Percentiles rank a stretch among this genome's conserved stretches.
Evolutionary conservation across 23 red algal genomes (phyloP).

Genomic region (Rhodosorus marinus): DNA sequence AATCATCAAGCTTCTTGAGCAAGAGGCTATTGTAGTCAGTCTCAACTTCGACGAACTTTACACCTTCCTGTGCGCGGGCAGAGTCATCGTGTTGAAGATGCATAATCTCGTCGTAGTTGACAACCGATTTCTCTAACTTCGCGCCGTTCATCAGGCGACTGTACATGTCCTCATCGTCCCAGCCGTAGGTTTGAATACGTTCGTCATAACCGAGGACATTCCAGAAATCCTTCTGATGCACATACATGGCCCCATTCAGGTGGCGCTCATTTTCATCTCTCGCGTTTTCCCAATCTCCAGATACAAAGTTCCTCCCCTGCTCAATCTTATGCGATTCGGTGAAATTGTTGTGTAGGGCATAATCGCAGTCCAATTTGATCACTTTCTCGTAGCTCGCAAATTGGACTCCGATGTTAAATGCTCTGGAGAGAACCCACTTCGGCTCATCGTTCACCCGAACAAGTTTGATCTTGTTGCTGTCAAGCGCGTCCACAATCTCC

Average conservation of each 20-base stretch:
- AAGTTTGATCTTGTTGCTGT: neutral
- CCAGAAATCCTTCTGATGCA: slow-evolving; percentile 17
- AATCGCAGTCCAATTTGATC: slow-evolving; percentile 2
- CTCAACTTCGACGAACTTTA: slow-evolving; percentile 30
- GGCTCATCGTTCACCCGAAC: slow-evolving; percentile 2
- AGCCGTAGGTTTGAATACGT: slow-evolving; percentile 56
- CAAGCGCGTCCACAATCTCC: too few relatives aligned
- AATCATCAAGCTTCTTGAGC: slow-evolving; percentile 28
- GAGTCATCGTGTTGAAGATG: slow-evolving; percentile 28
- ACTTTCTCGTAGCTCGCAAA: neutral
- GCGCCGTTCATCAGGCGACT: slow-evolving; percentile 20
- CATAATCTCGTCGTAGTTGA: slow-evolving; percentile 16
- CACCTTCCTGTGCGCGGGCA: slow-evolving; percentile 14
- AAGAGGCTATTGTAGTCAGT: slow-evolving; percentile 46
- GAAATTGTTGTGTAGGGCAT: neutral
- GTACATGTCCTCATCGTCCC: slow-evolving; percentile 57
- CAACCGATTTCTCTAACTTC: slow-evolving; percentile 6
- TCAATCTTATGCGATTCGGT: neutral
- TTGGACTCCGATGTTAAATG: neutral
- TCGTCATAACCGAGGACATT: slow-evolving; percentile 44
- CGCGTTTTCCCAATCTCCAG: slow-evolving; percentile 32
- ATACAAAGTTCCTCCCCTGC: slow-evolving; percentile 7
- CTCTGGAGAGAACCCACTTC: slow-evolving; percentile 3
- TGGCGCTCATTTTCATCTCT: slow-evolving; percentile 42
- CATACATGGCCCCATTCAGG: slow-evolving; percentile 33